Base-by-base conservation (phyloP, 2,329 filamentous ascomycete genomes). In the Triangularia setosa region DNA sequence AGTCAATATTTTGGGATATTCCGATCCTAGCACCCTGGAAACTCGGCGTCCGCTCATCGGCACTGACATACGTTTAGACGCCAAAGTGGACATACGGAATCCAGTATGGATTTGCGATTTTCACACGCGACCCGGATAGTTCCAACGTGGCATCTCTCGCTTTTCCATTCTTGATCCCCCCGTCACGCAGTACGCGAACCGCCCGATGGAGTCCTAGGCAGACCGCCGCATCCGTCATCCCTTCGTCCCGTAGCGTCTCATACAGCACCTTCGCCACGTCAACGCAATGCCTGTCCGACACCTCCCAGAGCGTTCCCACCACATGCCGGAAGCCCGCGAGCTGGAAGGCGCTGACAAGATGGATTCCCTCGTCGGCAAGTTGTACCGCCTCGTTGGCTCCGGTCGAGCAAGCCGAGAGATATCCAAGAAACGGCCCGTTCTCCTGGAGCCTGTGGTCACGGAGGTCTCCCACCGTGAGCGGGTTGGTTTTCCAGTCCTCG, bases 231-330 rank as follows among this genome's bases (percentile, higher is more conserved):
- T 53, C 48, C 18, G 48, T 53, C 48, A 53, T 53, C 48, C 48
- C 48, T 53, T 53, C 18, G n/a, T 53, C 18, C 48, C 12, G 14
- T 24, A 53, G 12, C 18, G 48, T 53, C 48, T 21, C 48, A 21
- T 53, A 53, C 9, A 53, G 9, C 48, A 53, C 48, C 18, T 9
- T 21, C 18, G 53, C 56, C 18, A 64, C 57, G 40, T 56, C 57
- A n/a, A 56, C 56, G 18, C 56, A 64, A 16, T 55, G 16, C 21
- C 2, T 24, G 44, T 64, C 62, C 5, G 44, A 54, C 7, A 79
- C 75, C 4, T 74, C 67, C 79, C 78, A 81, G 0, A 80, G 69
- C 0, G 77, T 77, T 0, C 78, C 78, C 44, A 81, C 69, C 4
- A 80, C 77, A 64, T 79, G 76, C 0, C 69, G 72, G 61, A 79